Conservation (phyloP, 768 basidiomycete species). For the Rubroboletus satanas region DNA sequence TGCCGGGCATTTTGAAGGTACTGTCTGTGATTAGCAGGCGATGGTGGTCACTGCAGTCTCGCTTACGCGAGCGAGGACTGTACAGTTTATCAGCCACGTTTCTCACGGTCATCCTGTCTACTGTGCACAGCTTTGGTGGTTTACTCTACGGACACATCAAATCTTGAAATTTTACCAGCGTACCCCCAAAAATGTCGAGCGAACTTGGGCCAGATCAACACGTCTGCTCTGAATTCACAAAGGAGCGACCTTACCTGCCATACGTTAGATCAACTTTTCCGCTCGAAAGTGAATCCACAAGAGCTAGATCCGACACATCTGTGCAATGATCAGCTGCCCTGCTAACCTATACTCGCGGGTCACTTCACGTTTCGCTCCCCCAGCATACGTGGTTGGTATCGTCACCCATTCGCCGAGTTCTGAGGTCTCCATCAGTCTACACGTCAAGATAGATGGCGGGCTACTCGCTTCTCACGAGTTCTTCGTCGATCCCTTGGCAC, state of each 20-base stretch:
- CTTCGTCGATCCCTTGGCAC: slow-evolving; percentile 93
- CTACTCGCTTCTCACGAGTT: slow-evolving; percentile 70
- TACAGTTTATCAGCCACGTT: slow-evolving; percentile 43
- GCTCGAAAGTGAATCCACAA: slow-evolving; percentile 73
- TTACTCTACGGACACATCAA: slow-evolving; percentile 29
- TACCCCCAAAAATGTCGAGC: slow-evolving; percentile 70
- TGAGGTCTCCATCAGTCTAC: slow-evolving; percentile 31
- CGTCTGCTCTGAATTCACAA: not conserved
- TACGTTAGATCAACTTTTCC: slow-evolving; percentile 62
- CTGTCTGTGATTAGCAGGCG: slow-evolving; percentile 31
- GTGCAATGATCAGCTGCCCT: slow-evolving; percentile 3
- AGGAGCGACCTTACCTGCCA: slow-evolving; percentile 29
- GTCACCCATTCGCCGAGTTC: slow-evolving; percentile 88
- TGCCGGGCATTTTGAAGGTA: slow-evolving; percentile 69
- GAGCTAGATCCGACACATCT: slow-evolving; percentile 79
- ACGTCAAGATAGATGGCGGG: not conserved
- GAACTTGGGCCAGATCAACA: slow-evolving; percentile 35
- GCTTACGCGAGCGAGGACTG: slow-evolving; percentile 34
- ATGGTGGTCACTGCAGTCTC: slow-evolving; percentile 19
- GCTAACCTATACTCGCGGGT: not conserved
- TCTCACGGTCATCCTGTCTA: slow-evolving; percentile 28
- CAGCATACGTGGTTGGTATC: slow-evolving; percentile 95
- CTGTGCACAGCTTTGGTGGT: not conserved
- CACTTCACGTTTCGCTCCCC: slow-evolving; percentile 79
- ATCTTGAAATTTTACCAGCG: slow-evolving; percentile 57